Evolutionary conservation across 441 rosid genomes (phyloP).

Genomic region (Adansonia gregorii): DNA sequence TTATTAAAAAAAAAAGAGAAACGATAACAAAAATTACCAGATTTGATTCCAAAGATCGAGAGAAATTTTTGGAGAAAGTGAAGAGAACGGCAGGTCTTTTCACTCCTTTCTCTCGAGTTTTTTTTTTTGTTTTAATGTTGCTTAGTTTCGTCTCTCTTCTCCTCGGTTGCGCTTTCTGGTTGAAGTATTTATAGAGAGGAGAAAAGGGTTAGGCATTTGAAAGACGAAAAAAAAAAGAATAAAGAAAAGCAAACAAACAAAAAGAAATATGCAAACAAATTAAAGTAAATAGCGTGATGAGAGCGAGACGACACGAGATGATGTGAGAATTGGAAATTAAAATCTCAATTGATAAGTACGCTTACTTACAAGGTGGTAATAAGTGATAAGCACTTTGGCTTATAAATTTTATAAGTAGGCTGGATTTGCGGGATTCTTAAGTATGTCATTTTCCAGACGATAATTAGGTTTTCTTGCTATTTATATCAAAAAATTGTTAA

Average conservation of each 20-base stretch:
- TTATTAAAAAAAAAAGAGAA: neutral
- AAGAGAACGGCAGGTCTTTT: constrained; percentile 29
- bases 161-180: constrained; percentile 29
- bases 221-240: constrained; percentile 27
- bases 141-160: constrained; percentile 23
- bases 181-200: constrained; percentile 51
- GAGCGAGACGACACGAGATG: constrained; percentile 37
- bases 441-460: neutral
- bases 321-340: neutral
- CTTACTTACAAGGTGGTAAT: neutral
- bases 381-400: rapidly evolving
- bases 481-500: neutral
- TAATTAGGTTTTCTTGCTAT: neutral
- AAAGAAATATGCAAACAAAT: constrained; percentile 33
- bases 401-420: constrained; percentile 22
- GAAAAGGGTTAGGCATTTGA: constrained; percentile 55
- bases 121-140: neutral
- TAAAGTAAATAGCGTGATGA: constrained; percentile 42
- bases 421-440: neutral
- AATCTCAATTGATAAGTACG: constrained; percentile 8
- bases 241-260: neutral
- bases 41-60: constrained; percentile 38
- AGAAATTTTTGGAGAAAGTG: constrained; percentile 28
- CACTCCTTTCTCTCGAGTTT: constrained; percentile 34
- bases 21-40: neutral